Base-by-base conservation (phyloP, 331 rosid species). In the Phaseolus coccineus region DNA sequence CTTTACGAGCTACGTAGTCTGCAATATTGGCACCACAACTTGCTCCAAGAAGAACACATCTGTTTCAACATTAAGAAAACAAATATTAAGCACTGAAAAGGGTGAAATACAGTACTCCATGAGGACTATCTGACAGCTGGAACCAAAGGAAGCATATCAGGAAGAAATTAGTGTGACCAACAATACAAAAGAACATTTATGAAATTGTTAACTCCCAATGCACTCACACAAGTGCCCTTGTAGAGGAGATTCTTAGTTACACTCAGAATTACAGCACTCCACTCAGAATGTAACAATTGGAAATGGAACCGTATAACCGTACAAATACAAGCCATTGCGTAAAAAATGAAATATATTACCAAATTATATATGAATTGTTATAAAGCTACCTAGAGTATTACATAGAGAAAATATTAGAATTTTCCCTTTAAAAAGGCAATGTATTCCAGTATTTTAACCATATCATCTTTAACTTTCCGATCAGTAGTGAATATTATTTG, bases 21-120 rank as follows among this genome's bases (percentile, higher is more conserved):
- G 99, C 99, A 87, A 95, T 89, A 84, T 95, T 95, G 22, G 97
- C 97, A 79, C 99, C 99, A 83, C 96, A 93, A 81, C 99, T 95
- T 39, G 80, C 96, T 8, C 97, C 99, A 74, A 95, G 94, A 77
- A 95, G 99, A 84, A 95, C 94, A 66, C 99, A 93, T 84, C 99
- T 93, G 93, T 83, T 90, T 77, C 80, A 71, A 85, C 35, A 42
- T 64, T 27, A 15, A 40, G 46, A 42, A 70, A 67, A 46, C 68
- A 42, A 35, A 33, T 14, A 64, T 86, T 75, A 84, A 78, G 79
- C 61, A 51, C 71, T 0, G 31, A 63, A 63, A 39, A 44, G 25
- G 10, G 55, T 19, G 35, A 40, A 57, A 40, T 33, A 28, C 40
- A 35, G 52, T 37, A 70, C 40, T 70, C 74, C 74, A 71, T 58